Conservation (phyloP, 2,329 filamentous ascomycete species). For the Colletotrichum limetticola region DNA sequence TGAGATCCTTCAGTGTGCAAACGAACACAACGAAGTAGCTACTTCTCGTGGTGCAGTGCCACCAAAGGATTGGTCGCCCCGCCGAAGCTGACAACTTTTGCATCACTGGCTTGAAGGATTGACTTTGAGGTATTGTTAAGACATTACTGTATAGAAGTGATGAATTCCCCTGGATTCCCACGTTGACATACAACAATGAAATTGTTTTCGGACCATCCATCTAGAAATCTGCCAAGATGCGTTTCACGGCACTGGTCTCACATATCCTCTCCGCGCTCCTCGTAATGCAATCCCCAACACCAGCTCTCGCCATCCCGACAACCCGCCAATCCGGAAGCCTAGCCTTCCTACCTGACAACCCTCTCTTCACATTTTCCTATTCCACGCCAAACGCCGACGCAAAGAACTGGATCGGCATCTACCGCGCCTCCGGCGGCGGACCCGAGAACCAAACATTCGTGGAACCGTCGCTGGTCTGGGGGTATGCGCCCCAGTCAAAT, state of each 20-base stretch:
- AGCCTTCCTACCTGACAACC: background rate
- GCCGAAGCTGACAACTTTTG: background rate
- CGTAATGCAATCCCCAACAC: background rate
- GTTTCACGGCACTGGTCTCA: background rate
- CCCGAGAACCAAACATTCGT: constrained; percentile 45
- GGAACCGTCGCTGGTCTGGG: constrained; percentile 46
- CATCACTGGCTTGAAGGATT: background rate
- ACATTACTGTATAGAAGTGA: background rate
- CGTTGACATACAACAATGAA: background rate
- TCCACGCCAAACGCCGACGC: constrained; percentile 40
- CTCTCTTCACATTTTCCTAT: constrained; percentile 48
- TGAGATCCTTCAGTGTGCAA: background rate
- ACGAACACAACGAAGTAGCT: background rate
- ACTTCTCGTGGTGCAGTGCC: background rate
- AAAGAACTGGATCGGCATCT: constrained; percentile 53
- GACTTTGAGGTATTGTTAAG: fast-evolving
- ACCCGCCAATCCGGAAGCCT: background rate
- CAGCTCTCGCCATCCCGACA: background rate
- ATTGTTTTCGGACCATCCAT: background rate
- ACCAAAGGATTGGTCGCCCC: background rate
- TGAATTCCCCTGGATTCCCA: background rate
- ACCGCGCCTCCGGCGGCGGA: constrained; percentile 45
- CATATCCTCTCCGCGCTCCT: background rate
- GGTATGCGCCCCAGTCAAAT: constrained; percentile 41
- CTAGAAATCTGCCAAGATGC: background rate